Evolutionary conservation across 2,329 filamentous ascomycete species (phyloP).

Genomic region (Dichotomopilus funicola): DNA sequence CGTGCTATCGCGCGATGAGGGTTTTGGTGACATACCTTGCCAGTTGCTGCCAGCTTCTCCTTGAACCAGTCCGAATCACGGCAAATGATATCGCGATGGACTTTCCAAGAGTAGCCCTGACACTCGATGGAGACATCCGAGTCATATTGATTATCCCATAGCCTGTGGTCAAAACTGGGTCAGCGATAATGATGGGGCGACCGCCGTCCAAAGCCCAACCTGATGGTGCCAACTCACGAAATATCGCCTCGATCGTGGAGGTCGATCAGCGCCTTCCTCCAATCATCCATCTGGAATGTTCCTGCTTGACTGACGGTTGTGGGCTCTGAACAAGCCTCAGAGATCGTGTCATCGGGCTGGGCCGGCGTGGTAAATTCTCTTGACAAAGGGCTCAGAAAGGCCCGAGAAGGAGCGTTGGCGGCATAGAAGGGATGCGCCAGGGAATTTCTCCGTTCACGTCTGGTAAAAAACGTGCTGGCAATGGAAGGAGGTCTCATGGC

Average conservation of each 20-base stretch:
- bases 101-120: background rate
- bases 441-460: no score
- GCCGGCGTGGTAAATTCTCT: no score
- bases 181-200: background rate
- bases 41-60: slow-evolving; percentile 8
- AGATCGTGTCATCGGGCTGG: no score
- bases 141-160: slow-evolving; percentile 14
- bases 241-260: slow-evolving; percentile 8
- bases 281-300: background rate
- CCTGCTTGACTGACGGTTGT: no score
- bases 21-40: slow-evolving; percentile 7
- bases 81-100: slow-evolving; percentile 20
- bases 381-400: no score
- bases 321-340: no score
- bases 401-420: no score
- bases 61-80: slow-evolving; percentile 17
- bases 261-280: slow-evolving; percentile 2
- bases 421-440: no score
- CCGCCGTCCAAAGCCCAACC: background rate
- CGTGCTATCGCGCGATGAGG: background rate
- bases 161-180: slow-evolving; percentile 5
- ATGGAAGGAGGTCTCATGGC: no score
- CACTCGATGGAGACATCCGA: slow-evolving; percentile 21
- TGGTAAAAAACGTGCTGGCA: no score
- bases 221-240: slow-evolving; percentile 7